These are phyloP conservation scores for Gypsophila paniculata DNA, from an alignment of 179 eudicot species.

Conservation along the genomic window DNA sequence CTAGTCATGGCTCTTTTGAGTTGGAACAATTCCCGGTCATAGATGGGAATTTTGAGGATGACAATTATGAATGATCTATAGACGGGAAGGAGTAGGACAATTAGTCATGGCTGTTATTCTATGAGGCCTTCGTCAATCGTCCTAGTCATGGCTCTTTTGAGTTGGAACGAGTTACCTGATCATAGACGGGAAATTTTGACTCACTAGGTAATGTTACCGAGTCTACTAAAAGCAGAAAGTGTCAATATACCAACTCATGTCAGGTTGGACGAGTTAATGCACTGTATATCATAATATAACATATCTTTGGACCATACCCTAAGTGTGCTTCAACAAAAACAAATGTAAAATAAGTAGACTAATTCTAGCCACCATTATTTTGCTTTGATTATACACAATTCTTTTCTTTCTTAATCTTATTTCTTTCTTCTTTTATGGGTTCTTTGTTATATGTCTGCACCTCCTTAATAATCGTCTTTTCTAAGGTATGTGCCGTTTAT, in stretches of 20 bases:
- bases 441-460: slow-evolving; percentile 22
- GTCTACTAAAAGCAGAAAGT: slow-evolving; percentile 3
- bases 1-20: too few species aligned
- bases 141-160: too few species aligned
- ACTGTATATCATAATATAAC: neutral
- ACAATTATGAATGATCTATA: too few species aligned
- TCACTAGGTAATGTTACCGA: neutral
- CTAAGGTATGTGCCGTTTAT: slow-evolving; percentile 21
- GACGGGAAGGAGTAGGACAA: too few species aligned
- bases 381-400: slow-evolving; percentile 18
- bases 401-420: slow-evolving; percentile 15
- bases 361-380: slow-evolving; percentile 18
- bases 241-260: slow-evolving; percentile 21
- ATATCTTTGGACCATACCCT: neutral
- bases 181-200: too few species aligned
- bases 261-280: slow-evolving; percentile 14
- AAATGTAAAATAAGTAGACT: slow-evolving; percentile 24
- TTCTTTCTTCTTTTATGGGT: slow-evolving; percentile 34
- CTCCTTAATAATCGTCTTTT: slow-evolving; percentile 18
- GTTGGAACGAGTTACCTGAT: too few species aligned
- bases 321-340: neutral
- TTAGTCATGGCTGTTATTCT: too few species aligned
- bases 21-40: too few species aligned
- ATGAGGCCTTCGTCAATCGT: too few species aligned
- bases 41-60: too few species aligned